A percentile compares a stretch with the other conserved stretches of the same genome.
Evolutionary conservation across 106 monocot genomes (phyloP).

Genomic region (Dendrobium nobile): DNA sequence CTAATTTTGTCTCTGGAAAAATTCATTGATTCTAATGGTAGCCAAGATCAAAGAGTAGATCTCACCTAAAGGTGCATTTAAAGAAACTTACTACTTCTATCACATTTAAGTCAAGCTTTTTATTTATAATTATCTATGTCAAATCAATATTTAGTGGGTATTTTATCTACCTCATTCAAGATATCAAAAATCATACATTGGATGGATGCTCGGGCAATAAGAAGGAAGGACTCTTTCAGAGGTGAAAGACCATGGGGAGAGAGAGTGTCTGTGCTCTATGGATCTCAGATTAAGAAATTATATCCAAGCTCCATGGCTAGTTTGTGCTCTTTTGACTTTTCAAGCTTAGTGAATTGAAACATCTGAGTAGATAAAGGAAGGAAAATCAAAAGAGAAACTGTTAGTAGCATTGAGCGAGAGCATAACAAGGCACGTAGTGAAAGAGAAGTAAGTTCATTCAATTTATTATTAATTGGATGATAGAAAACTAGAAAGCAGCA

Average conservation of each 20-base stretch:
- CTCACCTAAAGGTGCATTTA: no score
- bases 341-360: conserved; percentile 4
- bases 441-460: not conserved
- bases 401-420: not conserved
- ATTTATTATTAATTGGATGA: not conserved
- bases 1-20: no score
- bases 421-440: not conserved
- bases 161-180: no score
- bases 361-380: not conserved
- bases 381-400: not conserved
- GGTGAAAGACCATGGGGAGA: conserved; percentile 24
- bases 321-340: conserved; percentile 11
- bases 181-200: no score
- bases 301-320: conserved; percentile 24
- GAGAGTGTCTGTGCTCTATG: conserved; percentile 24
- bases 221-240: conserved; percentile 7
- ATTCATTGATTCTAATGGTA: no score
- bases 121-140: no score
- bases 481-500: conserved; percentile 2
- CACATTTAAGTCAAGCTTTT: not conserved
- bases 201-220: not conserved
- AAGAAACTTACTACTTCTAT: not conserved
- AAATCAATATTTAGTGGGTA: no score
- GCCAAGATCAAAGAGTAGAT: no score
- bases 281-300: conserved; percentile 22